Evolutionary conservation across 257 asterid species (phyloP), one percentile per base, ranked within the genome.

Genomic region (Scutellaria barbata): DNA sequence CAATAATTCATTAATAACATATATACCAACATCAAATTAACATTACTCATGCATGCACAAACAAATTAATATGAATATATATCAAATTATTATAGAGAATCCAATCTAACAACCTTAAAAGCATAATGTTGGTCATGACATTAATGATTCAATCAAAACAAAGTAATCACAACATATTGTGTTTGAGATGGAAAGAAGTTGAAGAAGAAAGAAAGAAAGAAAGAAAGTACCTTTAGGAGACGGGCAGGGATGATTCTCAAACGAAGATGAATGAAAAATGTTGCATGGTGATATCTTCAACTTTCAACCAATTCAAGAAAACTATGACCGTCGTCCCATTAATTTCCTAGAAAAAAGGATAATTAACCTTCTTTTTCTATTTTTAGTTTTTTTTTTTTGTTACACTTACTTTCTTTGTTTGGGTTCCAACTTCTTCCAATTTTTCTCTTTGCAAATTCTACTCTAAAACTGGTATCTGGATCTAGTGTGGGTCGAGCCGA

Each of bases 231-330:
- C 88, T 83, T 81, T 79, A 80, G 91, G 89, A 86, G 85, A 84
- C 84, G 76, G 90, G 88, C 81, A 61, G 90, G 87, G 81, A 74
- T 52, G 83, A 84, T 77, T 83, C 76, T 81, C 76, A 72, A 79
- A 74, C 82, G 53, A 78, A 71, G 80, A 66, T 63, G 71, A 66
- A 66, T 51, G 69, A 66, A 48, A 74, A 43, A 52, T 66, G 60
- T 53, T 43, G 76, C 87, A 81, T 87, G 74, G 71, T 71, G 74
- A 65, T 67, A 59, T 77, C 65, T 67, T 75, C 75, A 67, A 65
- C 65, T 66, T 72, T 76, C 82, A 65, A 69, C 35, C 5, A 30
- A 30, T 30, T 70, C 69, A 69, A 63, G 16, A 45, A 66, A 76
- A 17, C 43, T 75, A 62, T 53, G 72, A 74, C 78, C 79, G 11